Evolutionary conservation across 306 rosid genomes (phyloP), one percentile per base, ranked within the genome.

Genomic region (Cucumis hystrix): DNA sequence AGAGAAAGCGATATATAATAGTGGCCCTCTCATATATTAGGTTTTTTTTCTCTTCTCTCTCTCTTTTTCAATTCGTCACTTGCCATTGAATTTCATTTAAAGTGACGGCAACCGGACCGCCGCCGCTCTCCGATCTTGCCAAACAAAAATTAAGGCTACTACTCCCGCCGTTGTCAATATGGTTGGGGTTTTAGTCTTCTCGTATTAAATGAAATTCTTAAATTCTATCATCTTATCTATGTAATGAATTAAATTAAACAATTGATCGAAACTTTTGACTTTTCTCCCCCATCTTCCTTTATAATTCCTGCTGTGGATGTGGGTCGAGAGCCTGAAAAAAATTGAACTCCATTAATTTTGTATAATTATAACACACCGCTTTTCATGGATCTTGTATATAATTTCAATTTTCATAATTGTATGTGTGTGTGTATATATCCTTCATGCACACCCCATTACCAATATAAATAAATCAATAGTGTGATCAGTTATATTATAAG

Each of bases 21-120:
- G 74, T 67, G 72, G 72, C 72, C 72, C 20, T 65, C 71, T 65
- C 71, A 65, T 15, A 65, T 15, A 65, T 63, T 63, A 63, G 69
- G 69, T 63, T 63, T 33, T 33, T 33, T 23, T 23, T 23, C 25
- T 4, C 37, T 3, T 28, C 1, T 28, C 30, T 28, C 3, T 23
- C 3, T 28, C 30, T 28, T 28, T 28, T 28, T 28, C 30, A 28
- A 33, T 33, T 33, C 3, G 37, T 33, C 37, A 33, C 37, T 33
- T 64, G 23, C 23, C 37, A 3, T 64, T 64, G 49, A 33, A 63
- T 16, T 63, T 16, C 10, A 28, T 28, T 28, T 28, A 28, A 28
- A 1, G 30, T 28, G 30, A 28, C 45, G 47, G 43, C 69, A 15
- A 61, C 67, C 68, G 43, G 12, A 7, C 25, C 45, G 30, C 68